These are phyloP conservation scores for Microdochium bolleyi DNA, from an alignment of 2,329 filamentous ascomycete genomes.

Conservation along the genomic window DNA sequence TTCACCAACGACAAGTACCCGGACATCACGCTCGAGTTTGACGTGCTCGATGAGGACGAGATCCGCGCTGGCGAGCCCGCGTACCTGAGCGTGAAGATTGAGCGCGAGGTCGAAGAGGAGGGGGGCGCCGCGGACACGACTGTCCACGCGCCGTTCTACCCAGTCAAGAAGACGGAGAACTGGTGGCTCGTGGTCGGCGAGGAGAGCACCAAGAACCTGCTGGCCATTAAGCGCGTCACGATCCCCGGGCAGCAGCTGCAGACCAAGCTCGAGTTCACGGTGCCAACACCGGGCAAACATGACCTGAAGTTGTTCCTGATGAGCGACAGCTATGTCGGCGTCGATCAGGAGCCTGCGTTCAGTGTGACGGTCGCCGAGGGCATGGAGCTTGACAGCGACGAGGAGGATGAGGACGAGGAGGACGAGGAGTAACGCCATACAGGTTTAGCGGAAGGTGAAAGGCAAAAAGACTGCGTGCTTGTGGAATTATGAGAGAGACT, in stretches of 20 bases:
- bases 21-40: slow-evolving; percentile 84
- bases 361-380: slow-evolving; percentile 79
- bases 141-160: slow-evolving; percentile 94
- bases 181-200: slow-evolving; percentile 98
- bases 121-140: slow-evolving; percentile 65
- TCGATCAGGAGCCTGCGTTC: slow-evolving; percentile 92
- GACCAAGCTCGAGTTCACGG: slow-evolving; percentile 78
- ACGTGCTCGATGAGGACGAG: slow-evolving; percentile 72
- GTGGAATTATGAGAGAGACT: neutral
- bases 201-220: slow-evolving; percentile 75
- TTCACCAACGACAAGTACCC: slow-evolving; percentile 98
- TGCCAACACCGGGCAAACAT: slow-evolving; percentile 76
- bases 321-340: slow-evolving; percentile 93
- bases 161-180: slow-evolving; percentile 85
- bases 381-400: slow-evolving; percentile 89
- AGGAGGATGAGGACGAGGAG: slow-evolving; percentile 69
- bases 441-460: neutral
- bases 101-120: slow-evolving; percentile 71
- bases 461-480: neutral
- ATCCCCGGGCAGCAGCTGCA: slow-evolving; percentile 66
- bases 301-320: slow-evolving; percentile 89
- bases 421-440: slow-evolving; percentile 20
- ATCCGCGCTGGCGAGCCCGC: slow-evolving; percentile 75
- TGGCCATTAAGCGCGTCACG: slow-evolving; percentile 92
- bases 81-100: slow-evolving; percentile 76